phyloP scores from a whole-genome alignment of 1,139 yeast species.

The Nadsonia commutata region DNA sequence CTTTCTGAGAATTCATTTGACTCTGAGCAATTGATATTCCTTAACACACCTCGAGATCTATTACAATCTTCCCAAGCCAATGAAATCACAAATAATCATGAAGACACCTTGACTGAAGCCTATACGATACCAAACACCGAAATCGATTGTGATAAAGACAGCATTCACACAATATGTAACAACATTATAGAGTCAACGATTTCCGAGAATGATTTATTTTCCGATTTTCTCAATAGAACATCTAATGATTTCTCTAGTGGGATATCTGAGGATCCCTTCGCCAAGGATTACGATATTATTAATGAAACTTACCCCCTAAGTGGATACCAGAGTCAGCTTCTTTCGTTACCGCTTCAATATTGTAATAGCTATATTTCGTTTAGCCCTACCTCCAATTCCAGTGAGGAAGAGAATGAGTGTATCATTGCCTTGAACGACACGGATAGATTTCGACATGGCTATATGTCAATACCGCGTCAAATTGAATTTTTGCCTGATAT shows the following conservation, averaged over 20 bases:
- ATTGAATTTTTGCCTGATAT: slow-evolving; percentile 44
- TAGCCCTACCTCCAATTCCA: slow-evolving; percentile 1
- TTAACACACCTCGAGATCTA: no score
- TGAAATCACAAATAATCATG: neutral
- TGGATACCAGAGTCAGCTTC: neutral
- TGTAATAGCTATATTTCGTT: neutral
- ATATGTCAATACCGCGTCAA: slow-evolving; percentile 30
- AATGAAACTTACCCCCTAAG: slow-evolving; percentile 5
- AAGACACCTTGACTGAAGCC: slow-evolving; percentile 1
- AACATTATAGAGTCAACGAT: neutral
- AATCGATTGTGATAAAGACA: neutral
- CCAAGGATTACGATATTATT: slow-evolving; percentile 3
- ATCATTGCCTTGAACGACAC: neutral
- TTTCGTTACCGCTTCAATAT: neutral
- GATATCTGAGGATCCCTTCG: slow-evolving; percentile 1
- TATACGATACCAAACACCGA: neutral
- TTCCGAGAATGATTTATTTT: neutral
- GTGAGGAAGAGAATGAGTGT: slow-evolving; percentile 5
- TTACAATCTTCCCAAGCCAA: no score
- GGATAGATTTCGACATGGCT: slow-evolving; percentile 6
- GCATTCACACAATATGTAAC: neutral
- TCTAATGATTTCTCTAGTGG: slow-evolving; percentile 4
- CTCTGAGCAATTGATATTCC: no score
- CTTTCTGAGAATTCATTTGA: no score
- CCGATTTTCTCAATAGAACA: no score